These are phyloP conservation scores for Paecilomyces variotii DNA, from an alignment of 2,329 filamentous ascomycete species.

Conservation along the genomic window DNA sequence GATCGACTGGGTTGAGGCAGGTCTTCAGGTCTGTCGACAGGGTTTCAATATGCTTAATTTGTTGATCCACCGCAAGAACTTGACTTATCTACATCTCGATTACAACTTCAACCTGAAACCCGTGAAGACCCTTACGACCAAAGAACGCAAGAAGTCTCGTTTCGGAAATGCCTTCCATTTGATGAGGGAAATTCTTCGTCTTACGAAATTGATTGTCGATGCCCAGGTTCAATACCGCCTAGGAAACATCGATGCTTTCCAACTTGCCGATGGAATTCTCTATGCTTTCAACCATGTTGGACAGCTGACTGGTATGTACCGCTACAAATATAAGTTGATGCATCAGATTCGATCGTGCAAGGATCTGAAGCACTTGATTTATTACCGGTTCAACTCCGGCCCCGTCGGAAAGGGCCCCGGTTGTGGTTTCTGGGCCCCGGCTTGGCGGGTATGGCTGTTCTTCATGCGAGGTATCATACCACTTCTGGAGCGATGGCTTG, in stretches of 20 bases:
- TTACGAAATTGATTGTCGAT: slow-evolving; percentile 97
- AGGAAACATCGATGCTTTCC: slow-evolving; percentile 97
- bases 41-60: slow-evolving; percentile 99
- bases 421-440: slow-evolving; percentile 97
- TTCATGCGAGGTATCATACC: slow-evolving; percentile 99
- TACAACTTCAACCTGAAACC: slow-evolving; percentile 99
- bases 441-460: slow-evolving; percentile 98
- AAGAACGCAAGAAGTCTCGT: slow-evolving; percentile 97
- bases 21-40: slow-evolving; percentile 93
- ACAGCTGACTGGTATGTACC: slow-evolving; percentile 97
- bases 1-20: slow-evolving; percentile 98
- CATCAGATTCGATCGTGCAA: slow-evolving; percentile 99
- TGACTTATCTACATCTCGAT: slow-evolving; percentile 95
- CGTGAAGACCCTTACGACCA: slow-evolving; percentile 96
- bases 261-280: slow-evolving; percentile 95
- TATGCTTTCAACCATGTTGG: slow-evolving; percentile 99
- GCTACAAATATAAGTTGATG: slow-evolving; percentile 99
- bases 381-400: slow-evolving; percentile 96
- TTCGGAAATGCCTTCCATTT: slow-evolving; percentile 99
- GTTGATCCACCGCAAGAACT: slow-evolving; percentile 93
- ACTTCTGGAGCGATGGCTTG: slow-evolving; percentile 91
- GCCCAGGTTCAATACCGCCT: slow-evolving; percentile 96
- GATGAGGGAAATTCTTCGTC: slow-evolving; percentile 91
- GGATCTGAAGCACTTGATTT: slow-evolving; percentile 97
- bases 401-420: slow-evolving; percentile 95